These are phyloP conservation scores for Corynascus novoguineensis DNA, from an alignment of 495 filamentous ascomycete species.

Conservation along the genomic window DNA sequence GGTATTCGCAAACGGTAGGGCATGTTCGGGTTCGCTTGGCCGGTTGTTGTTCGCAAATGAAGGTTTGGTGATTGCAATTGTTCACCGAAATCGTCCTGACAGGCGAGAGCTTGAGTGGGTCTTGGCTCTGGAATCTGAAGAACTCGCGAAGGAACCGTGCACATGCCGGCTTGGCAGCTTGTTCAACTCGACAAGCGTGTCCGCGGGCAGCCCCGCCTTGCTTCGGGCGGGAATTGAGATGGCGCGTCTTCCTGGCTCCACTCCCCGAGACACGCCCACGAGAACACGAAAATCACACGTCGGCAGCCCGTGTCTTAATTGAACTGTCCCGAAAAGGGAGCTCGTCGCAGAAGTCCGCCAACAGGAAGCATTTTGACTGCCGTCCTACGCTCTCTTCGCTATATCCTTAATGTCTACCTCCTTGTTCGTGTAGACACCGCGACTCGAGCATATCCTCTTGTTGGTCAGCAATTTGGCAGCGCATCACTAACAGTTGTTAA, in stretches of 20 bases:
- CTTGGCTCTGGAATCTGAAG: neutral
- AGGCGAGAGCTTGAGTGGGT: too few relatives aligned
- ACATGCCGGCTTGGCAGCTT: neutral
- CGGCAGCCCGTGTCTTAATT: conserved; percentile 24
- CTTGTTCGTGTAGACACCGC: neutral
- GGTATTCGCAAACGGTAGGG: conserved; percentile 23
- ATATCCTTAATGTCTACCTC: neutral
- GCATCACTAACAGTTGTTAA: conserved; percentile 14
- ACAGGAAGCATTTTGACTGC: neutral
- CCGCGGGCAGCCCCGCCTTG: conserved; percentile 7
- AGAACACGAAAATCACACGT: conserved; percentile 35
- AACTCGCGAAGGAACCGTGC: neutral
- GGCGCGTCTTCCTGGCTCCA: conserved; percentile 16
- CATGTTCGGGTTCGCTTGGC: conserved; percentile 13
- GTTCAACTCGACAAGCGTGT: too few relatives aligned
- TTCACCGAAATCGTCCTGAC: too few relatives aligned
- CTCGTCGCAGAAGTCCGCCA: neutral
- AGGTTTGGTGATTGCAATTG: neutral
- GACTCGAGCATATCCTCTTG: conserved; percentile 17
- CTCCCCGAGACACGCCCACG: conserved; percentile 19
- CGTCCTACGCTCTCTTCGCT: neutral
- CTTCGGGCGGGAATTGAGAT: neutral
- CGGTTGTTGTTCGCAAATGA: neutral
- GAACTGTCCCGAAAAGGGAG: conserved; percentile 18
- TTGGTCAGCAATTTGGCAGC: conserved; percentile 18